Evolutionary conservation across 495 filamentous ascomycete genomes (phyloP), one percentile per base, ranked within the genome.

Genomic region (Penicillium verhagenii): DNA sequence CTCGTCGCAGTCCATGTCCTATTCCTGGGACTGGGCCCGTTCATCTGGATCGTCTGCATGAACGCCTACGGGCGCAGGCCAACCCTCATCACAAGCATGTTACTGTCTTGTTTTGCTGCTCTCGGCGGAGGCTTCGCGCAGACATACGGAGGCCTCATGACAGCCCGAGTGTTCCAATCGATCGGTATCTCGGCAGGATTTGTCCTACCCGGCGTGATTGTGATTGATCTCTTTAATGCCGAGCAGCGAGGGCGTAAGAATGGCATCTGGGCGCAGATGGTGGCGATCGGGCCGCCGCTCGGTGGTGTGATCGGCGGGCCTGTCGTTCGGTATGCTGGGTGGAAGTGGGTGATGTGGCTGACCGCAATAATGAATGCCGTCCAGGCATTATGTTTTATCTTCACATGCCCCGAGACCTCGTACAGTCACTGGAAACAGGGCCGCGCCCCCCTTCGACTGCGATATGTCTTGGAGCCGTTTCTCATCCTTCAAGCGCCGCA

Each of bases 1-100:
- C 28, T 48, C 2, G 11, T 48, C 3, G 45, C 45, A 13, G 45
- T 48, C 26, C 45, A 48, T 48, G 45, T 48, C 45, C 45, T 48
- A 6, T 48, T 48, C 14, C 28, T 48, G 11, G 45, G 45, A 6
- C 24, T 33, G 1, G 45, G 14, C 3, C 24, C 45, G 1, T 48
- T 48, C 18, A 18, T 48, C 45, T 48, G 45, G 26, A 48, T 48
- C 25, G 21, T 25, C 2, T 46, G 23, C 23, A 46, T 46, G 24
- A 46, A 46, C 8, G 43, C 43, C 6, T 25, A 16, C 8, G 43
- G 43, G 23, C 43, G 43, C 9, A 24, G 43, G 9, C 43, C 43
- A 26, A 21, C 18, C 9, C 2, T 46, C 1, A 46, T 46, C 4
- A 21, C 43, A 7, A 46, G 43, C 24, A 21, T 46, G n/a, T 28